Percentiles rank a stretch among this genome's conserved stretches.
Conservation (phyloP, 768 basidiomycete genomes). For the Calocybe gangraenosa region DNA sequence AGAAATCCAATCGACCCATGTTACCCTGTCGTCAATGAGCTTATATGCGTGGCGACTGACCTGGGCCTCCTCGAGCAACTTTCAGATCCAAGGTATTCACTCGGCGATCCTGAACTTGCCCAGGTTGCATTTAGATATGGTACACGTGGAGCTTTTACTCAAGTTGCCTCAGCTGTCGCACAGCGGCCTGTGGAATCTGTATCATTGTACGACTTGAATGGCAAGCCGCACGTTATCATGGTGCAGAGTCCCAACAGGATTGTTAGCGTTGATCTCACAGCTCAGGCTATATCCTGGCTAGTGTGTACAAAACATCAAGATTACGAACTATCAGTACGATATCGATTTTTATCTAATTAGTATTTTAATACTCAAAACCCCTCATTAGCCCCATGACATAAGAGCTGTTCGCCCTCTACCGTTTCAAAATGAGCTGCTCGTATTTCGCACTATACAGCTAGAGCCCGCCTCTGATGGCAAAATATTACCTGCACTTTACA, state of each 20-base stretch:
- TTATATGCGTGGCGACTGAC: constrained; percentile 35
- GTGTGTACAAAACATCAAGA: constrained; percentile 30
- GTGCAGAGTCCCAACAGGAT: constrained; percentile 38
- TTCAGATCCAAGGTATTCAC: constrained; percentile 35
- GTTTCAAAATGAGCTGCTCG: constrained; percentile 44
- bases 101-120: constrained; percentile 32
- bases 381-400: constrained; percentile 42
- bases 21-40: constrained; percentile 27
- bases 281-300: constrained; percentile 21
- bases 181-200: constrained; percentile 11
- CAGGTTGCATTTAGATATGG: too few relatives aligned
- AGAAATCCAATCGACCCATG: too few relatives aligned
- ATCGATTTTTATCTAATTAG: neutral
- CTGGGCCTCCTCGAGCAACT: constrained; percentile 41
- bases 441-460: constrained; percentile 37
- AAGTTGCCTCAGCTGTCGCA: too few relatives aligned
- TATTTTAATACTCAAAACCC: neutral
- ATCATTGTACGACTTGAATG: constrained; percentile 40
- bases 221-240: constrained; percentile 36
- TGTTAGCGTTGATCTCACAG: constrained; percentile 34
- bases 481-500: too few relatives aligned
- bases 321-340: constrained; percentile 13
- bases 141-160: too few relatives aligned
- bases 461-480: too few relatives aligned
- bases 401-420: constrained; percentile 50